Evolutionary conservation across 23 red algal species (phyloP), one percentile per base, ranked within the genome.

Genomic region (Gracilariopsis chorda): DNA sequence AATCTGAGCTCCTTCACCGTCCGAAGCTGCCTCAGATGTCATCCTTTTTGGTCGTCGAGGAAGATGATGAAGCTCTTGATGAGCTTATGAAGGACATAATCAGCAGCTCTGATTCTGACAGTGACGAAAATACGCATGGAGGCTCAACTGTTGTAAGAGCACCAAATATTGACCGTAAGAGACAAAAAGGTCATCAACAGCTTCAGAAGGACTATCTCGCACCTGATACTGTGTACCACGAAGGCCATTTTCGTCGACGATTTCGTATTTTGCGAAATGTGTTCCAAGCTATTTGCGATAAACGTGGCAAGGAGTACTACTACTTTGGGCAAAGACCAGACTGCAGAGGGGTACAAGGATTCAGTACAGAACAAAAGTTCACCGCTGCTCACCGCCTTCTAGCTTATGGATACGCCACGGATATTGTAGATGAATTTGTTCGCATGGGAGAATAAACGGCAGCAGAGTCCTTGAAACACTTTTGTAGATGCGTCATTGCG

Each of bases 111-210:
- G n/a, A n/a, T n/a, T n/a, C n/a, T n/a, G n/a, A 59, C n/a, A 6
- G 55, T 9, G 55, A 59, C n/a, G n/a, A n/a, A n/a, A n/a, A n/a
- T n/a, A n/a, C n/a, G 16, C 16, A 59, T 6, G 81, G 1, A 25
- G 81, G 81, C 43, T 86, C 81, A 7, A 6, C 3, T 20, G 21
- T 36, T 20, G 60, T 56, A 28, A 43, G 13, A 47, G 81, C 81
- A 5, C 58, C 59, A 39, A 86, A 86, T 13, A 48, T 86, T 32
- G 81, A 86, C 48, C 58, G 48, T 59, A 35, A 59, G 40, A 33
- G 4, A 10, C 35, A 53, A 7, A 32, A 82, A 58, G 34, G 43
- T 35, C n/a, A n/a, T 23, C 33, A 47, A 48, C 29, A 47, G 49
- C 63, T 86, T 16, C 43, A 57, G 57, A 1, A 36, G 21, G 56